phyloP scores from a whole-genome alignment of 352 stramenopile genomes.

The Phytophthora brassicae region DNA sequence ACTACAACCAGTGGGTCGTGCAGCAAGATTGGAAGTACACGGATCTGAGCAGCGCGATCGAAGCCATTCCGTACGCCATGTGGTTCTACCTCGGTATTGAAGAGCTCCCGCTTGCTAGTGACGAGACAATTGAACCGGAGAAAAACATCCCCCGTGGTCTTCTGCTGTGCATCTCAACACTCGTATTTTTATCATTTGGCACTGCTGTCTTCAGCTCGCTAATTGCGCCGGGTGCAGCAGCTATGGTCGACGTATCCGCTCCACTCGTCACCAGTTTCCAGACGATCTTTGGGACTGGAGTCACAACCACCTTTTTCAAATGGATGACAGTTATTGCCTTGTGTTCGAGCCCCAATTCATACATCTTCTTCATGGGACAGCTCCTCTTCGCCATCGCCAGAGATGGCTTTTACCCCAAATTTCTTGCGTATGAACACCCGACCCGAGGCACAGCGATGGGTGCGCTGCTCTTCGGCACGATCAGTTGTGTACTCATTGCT shows the following conservation, averaged over 20 bases:
- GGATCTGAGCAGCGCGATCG: conserved; percentile 44
- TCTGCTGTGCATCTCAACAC: conserved; percentile 54
- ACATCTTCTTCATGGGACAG: conserved; percentile 71
- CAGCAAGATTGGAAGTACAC: conserved; percentile 59
- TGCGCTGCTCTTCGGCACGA: conserved; percentile 46
- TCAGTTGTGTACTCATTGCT: conserved; percentile 38
- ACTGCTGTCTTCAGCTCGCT: conserved; percentile 60
- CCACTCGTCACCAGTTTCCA: conserved; percentile 41
- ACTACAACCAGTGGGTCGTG: conserved; percentile 55
- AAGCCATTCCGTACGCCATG: conserved; percentile 59
- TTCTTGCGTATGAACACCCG: conserved; percentile 40
- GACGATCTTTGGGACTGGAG: conserved; percentile 53
- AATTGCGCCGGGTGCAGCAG: conserved; percentile 45
- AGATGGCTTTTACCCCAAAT: conserved; percentile 51
- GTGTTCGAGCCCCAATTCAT: conserved; percentile 62
- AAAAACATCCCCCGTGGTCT: conserved; percentile 37
- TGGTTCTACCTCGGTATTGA: conserved; percentile 54
- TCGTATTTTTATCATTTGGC: conserved; percentile 50
- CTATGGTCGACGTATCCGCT: conserved; percentile 43
- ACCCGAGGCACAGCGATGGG: conserved; percentile 42
- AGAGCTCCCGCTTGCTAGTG: conserved; percentile 29
- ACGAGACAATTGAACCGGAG: conserved; percentile 28
- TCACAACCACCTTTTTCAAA: conserved; percentile 54
- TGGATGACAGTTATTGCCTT: conserved; percentile 60
- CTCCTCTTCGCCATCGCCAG: conserved; percentile 60